Evolutionary conservation across 1,284 basidiomycete genomes (phyloP).

Genomic region (Boletellus deceptivus): DNA sequence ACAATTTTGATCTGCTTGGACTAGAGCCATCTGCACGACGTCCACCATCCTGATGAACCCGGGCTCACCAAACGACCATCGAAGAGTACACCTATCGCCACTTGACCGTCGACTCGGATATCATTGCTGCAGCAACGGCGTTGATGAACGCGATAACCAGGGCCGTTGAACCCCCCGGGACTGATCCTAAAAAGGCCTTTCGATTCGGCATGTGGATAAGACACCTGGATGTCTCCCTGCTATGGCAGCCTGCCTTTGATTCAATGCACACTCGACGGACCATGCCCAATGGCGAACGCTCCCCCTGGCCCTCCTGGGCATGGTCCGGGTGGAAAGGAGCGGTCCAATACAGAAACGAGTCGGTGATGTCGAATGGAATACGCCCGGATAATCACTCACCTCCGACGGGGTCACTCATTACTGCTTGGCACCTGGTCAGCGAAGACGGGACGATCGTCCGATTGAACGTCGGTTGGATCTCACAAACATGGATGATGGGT

Average conservation of each 20-base stretch:
- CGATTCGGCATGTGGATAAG: constrained; percentile 15
- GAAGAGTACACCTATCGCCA: constrained; percentile 13
- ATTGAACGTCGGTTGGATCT: constrained; percentile 8
- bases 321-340: constrained; percentile 26
- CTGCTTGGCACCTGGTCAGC: constrained; percentile 8
- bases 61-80: constrained; percentile 7
- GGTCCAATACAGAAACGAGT: constrained; percentile 6
- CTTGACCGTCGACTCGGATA: constrained; percentile 16
- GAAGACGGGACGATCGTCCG: constrained; percentile 6
- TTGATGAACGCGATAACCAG: constrained; percentile 17
- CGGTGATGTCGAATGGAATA: constrained; percentile 3
- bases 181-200: constrained; percentile 4
- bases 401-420: constrained; percentile 12
- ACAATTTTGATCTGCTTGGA: constrained; percentile 6
- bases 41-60: constrained; percentile 9
- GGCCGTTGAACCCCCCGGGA: constrained; percentile 3
- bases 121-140: constrained; percentile 16
- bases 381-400: neutral
- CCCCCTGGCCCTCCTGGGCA: constrained; percentile 21
- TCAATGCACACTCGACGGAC: constrained; percentile 8
- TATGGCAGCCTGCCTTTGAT: constrained; percentile 8
- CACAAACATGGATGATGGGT: constrained; percentile 6
- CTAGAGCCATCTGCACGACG: constrained; percentile 9
- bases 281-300: neutral
- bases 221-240: neutral